Evolutionary conservation across 768 basidiomycete genomes (phyloP), one percentile per base, ranked within the genome.

Genomic region (Boletus vermiculosoides): DNA sequence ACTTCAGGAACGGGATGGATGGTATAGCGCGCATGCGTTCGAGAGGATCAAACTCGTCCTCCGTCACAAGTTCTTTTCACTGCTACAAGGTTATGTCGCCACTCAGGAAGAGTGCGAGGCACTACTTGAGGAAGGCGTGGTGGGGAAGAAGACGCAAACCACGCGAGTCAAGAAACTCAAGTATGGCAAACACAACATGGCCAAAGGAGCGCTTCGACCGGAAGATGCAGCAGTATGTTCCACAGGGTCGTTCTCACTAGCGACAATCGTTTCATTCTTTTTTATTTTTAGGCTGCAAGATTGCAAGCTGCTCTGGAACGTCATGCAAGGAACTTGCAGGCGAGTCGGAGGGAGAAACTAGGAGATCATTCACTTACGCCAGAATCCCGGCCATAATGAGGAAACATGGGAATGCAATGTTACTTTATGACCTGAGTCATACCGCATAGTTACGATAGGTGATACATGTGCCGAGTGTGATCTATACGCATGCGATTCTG

Each of bases 41-140:
- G 90, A 92, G 60, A 83, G 84, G 55, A 94, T 98, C 72, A 94
- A 92, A 70, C 82, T 81, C 5, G 81, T 97, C 56, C 77, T 95
- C 16, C 82, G 92, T 31, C 86, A 90, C 69, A 97, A 97, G 70
- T 92, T 90, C 74, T 88, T 90, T 73, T 82, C 85, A 30, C 74
- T 91, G 16, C 75, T 91, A 1, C 83, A 90, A 64, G 89, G 90
- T 6, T 82, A 87, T 58, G 73, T 83, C 13, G 83, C 87, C 0
- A 83, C 87, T 11, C 85, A 88, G 56, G 85, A 86, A 56, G 88
- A 90, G 62, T 94, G 90, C 64, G 78, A 77, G 39, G 81, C 81
- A 40, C 72, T 94, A 30, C 79, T 92, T 67, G 46, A 75, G 52
- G 72, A 75, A 52, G 62, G 73, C 20, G 58, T 55, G 16, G 56